Evolutionary conservation across 2,329 filamentous ascomycete species (phyloP).

Genomic region (Ustilaginoidea virens): DNA sequence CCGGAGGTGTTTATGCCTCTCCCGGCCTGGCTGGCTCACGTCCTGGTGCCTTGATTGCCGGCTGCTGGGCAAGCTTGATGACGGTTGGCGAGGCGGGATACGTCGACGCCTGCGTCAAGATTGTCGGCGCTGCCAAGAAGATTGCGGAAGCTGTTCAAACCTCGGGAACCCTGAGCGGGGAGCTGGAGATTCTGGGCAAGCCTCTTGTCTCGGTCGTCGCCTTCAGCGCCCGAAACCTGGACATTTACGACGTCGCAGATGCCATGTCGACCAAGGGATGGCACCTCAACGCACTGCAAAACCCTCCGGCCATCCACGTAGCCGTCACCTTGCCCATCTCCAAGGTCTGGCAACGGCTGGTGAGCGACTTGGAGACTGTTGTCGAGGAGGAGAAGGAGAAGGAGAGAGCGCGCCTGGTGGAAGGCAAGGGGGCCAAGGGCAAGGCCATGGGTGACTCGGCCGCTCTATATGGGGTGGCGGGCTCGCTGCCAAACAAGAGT

Average conservation of each 20-base stretch:
- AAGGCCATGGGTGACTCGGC: constrained; percentile 65
- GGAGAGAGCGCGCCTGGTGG: constrained; percentile 54
- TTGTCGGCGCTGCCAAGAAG: constrained; percentile 75
- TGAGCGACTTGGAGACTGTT: constrained; percentile 54
- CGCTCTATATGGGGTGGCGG: constrained; percentile 87
- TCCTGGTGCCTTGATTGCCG: constrained; percentile 85
- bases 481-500: constrained; percentile 88
- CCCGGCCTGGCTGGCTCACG: constrained; percentile 84
- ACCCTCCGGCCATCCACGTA: constrained; percentile 81
- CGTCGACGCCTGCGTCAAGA: constrained; percentile 69
- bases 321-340: constrained; percentile 82
- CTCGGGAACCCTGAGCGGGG: constrained; percentile 50
- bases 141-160: constrained; percentile 60
- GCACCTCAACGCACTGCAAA: constrained; percentile 92
- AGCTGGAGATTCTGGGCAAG: constrained; percentile 68
- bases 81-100: constrained; percentile 77
- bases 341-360: constrained; percentile 64
- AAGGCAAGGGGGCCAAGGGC: constrained; percentile 50
- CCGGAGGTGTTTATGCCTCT: constrained; percentile 88
- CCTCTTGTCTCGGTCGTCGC: constrained; percentile 85
- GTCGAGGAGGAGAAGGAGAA: constrained; percentile 65
- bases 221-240: constrained; percentile 67
- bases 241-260: constrained; percentile 91
- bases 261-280: constrained; percentile 72
- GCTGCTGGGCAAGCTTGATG: constrained; percentile 90